phyloP scores from a whole-genome alignment of 2,329 filamentous ascomycete genomes.

The Ophiostoma angusticollis region DNA sequence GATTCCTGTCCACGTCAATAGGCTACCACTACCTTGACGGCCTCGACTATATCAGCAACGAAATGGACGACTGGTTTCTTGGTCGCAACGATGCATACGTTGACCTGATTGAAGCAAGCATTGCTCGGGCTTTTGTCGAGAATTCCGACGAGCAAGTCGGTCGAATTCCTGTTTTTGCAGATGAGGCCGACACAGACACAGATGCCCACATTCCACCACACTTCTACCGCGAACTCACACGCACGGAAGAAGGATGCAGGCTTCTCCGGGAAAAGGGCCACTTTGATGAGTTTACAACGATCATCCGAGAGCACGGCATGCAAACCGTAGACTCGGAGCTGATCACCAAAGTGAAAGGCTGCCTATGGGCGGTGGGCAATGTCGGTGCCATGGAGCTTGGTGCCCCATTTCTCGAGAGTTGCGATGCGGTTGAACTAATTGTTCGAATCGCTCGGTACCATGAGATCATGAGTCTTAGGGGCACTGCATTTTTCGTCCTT shows the following conservation, averaged over 20 bases:
- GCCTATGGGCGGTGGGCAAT: conserved; percentile 94
- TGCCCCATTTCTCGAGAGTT: conserved; percentile 82
- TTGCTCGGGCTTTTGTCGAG: conserved; percentile 51
- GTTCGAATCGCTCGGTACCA: conserved; percentile 79
- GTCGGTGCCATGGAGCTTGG: conserved; percentile 97
- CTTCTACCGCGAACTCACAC: conserved; percentile 90
- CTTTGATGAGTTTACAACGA: conserved; percentile 83
- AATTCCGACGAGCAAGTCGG: conserved; percentile 42
- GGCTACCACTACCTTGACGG: conserved; percentile 96
- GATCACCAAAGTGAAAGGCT: conserved; percentile 89
- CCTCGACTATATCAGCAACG: conserved; percentile 95
- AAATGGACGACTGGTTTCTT: conserved; percentile 99
- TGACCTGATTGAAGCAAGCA: conserved; percentile 82
- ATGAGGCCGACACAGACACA: conserved; percentile 38
- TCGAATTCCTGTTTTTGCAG: conserved; percentile 46
- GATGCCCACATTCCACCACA: conserved; percentile 75
- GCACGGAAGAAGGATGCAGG: conserved; percentile 84
- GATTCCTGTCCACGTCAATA: conserved; percentile 90
- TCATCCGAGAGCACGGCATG: conserved; percentile 77
- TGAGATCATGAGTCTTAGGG: conserved; percentile 81
- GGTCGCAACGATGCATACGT: conserved; percentile 97
- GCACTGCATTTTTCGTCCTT: conserved; percentile 92
- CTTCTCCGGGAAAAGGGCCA: conserved; percentile 86
- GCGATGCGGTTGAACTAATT: conserved; percentile 76
- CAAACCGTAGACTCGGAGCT: conserved; percentile 74